A percentile compares a stretch with the other conserved stretches of the same genome.
Evolutionary conservation across 2,329 filamentous ascomycete genomes (phyloP).

Genomic region (Ceratocystis ficicola): DNA sequence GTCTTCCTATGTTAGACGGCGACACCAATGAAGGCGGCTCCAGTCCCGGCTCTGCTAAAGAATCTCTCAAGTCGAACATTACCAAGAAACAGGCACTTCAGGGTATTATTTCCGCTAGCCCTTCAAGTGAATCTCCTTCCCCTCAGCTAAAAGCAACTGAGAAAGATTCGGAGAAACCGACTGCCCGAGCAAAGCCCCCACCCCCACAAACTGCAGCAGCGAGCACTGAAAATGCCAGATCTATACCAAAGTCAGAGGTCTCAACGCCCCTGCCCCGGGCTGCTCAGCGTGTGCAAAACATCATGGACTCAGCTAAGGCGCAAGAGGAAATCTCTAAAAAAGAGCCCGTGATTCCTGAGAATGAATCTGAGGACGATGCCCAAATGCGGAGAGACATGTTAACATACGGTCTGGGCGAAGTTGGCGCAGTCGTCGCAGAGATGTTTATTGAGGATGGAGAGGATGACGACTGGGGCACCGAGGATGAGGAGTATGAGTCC

Average conservation of each 20-base stretch:
- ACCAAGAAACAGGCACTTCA: conserved; percentile 46
- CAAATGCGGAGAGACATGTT: conserved; percentile 77
- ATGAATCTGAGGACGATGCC: conserved; percentile 72
- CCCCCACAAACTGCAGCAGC: conserved; percentile 50
- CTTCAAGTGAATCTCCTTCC: neutral
- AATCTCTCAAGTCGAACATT: conserved; percentile 15
- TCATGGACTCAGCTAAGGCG: conserved; percentile 45
- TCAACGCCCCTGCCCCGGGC: conserved; percentile 26
- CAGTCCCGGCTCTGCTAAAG: neutral
- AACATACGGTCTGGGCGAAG: conserved; percentile 74
- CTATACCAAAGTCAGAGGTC: neutral
- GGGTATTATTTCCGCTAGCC: conserved; percentile 30
- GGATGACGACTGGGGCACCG: conserved; percentile 39
- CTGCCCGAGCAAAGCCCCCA: conserved; percentile 40
- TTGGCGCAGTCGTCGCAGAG: conserved; percentile 84
- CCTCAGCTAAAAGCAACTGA: conserved; percentile 40
- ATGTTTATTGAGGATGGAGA: conserved; percentile 53
- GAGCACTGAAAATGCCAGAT: conserved; percentile 28
- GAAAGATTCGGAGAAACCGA: conserved; percentile 25
- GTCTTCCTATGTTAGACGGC: conserved; percentile 7
- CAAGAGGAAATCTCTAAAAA: conserved; percentile 39
- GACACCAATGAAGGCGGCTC: conserved; percentile 8
- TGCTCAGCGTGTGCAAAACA: conserved; percentile 41
- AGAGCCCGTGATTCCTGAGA: conserved; percentile 49
- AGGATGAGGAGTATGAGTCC: conserved; percentile 36